These are phyloP conservation scores for Ordospora pajunii DNA, from an alignment of 371 early-diverging fungal species.

Conservation along the genomic window DNA sequence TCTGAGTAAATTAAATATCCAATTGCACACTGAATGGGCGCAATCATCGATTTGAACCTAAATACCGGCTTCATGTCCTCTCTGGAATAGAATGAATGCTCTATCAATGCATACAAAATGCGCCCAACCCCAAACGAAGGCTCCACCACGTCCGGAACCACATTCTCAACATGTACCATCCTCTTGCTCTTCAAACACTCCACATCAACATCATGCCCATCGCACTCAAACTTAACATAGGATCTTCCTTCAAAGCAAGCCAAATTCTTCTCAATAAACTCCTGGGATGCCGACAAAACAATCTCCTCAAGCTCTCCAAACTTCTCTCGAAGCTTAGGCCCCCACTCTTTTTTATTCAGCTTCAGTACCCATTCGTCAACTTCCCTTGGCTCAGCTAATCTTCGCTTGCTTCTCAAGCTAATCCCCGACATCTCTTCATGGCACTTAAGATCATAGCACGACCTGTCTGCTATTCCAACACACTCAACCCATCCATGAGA, in stretches of 20 bases:
- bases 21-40: conserved; percentile 83
- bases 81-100: conserved; percentile 84
- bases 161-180: conserved; percentile 70
- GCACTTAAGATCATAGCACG: conserved; percentile 86
- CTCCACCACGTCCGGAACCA: conserved; percentile 94
- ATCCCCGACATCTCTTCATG: conserved; percentile 80
- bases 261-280: conserved; percentile 31
- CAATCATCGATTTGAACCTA: conserved; percentile 66
- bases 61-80: conserved; percentile 67
- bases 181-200: background rate
- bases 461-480: conserved; percentile 98
- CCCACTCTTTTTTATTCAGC: conserved; percentile 66
- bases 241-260: background rate
- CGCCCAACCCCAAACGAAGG: conserved; percentile 99
- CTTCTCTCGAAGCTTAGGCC: conserved; percentile 58
- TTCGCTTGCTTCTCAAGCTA: conserved; percentile 79
- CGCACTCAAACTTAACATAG: conserved; percentile 29
- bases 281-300: conserved; percentile 28
- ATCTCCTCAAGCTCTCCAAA: conserved; percentile 32
- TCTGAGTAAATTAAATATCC: conserved; percentile 72
- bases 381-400: conserved; percentile 68
- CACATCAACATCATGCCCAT: conserved; percentile 25
- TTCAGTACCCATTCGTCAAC: conserved; percentile 31
- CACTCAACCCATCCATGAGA: conserved; percentile 95
- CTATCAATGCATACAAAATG: conserved; percentile 86